Evolutionary conservation across 2,329 filamentous ascomycete species (phyloP).

Genomic region (Cordyceps tenuipes): DNA sequence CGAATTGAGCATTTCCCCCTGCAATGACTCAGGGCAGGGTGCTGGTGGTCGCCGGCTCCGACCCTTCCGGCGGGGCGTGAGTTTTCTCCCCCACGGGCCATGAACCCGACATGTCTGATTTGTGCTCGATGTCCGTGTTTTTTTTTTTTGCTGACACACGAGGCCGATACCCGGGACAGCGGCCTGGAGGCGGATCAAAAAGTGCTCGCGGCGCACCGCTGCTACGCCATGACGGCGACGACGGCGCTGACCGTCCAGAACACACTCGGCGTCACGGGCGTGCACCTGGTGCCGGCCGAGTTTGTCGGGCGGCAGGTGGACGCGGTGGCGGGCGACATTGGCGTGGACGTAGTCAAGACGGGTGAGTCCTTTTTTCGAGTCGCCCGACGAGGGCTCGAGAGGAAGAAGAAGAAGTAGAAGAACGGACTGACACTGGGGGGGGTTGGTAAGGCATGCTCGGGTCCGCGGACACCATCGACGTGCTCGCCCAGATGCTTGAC

Average conservation of each 20-base stretch:
- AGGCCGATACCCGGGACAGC: slow-evolving; percentile 35
- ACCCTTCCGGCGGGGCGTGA: slow-evolving; percentile 82
- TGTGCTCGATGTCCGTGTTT: no score
- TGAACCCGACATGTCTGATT: no score
- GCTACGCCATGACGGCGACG: slow-evolving; percentile 93
- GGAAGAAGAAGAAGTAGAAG: no score
- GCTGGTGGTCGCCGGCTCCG: slow-evolving; percentile 78
- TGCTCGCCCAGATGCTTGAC: slow-evolving; percentile 23
- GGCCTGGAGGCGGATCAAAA: slow-evolving; percentile 95
- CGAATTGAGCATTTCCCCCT: not conserved
- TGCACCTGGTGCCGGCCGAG: slow-evolving; percentile 67
- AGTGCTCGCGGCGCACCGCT: slow-evolving; percentile 82
- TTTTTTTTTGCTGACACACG: not conserved
- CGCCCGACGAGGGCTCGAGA: no score
- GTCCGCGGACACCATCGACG: slow-evolving; percentile 28
- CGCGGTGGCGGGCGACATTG: slow-evolving; percentile 74
- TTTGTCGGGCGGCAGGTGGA: slow-evolving; percentile 84
- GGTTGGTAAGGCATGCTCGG: slow-evolving; percentile 29
- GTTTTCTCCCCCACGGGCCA: slow-evolving; percentile 21
- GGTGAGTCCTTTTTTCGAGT: slow-evolving; percentile 42
- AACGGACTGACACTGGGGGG: no score
- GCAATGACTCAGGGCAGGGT: slow-evolving; percentile 45
- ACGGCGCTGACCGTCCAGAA: slow-evolving; percentile 96
- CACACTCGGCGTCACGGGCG: slow-evolving; percentile 72
- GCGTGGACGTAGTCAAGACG: slow-evolving; percentile 84